Evolutionary conservation across 164 flowering plant genomes (phyloP).

Genomic region (Liquidambar formosana): DNA sequence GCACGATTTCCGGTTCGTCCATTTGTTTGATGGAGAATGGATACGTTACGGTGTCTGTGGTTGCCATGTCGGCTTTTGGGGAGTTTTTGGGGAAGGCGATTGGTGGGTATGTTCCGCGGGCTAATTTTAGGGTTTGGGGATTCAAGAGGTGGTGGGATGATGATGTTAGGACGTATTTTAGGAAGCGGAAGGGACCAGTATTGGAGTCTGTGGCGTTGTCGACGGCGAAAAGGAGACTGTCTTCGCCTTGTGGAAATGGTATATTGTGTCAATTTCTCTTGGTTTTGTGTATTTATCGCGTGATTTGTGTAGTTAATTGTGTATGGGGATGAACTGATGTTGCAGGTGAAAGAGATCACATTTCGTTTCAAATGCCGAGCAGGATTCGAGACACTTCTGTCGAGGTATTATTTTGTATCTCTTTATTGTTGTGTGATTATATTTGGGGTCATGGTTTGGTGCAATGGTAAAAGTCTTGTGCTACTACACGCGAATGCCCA

Average conservation of each 20-base stretch:
- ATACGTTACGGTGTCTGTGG: conserved; percentile 29
- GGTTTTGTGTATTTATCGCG: not conserved
- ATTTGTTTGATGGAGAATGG: conserved; percentile 18
- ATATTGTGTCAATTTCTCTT: not conserved
- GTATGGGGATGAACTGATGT: not conserved
- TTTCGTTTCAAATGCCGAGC: too few species aligned
- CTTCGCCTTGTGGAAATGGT: conserved; percentile 22
- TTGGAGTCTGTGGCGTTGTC: conserved; percentile 3
- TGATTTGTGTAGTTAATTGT: not conserved
- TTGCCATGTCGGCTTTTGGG: conserved; percentile 2
- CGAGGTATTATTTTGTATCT: too few species aligned
- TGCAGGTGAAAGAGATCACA: not conserved
- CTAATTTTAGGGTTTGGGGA: conserved; percentile 11
- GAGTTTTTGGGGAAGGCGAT: too few species aligned
- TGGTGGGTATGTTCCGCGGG: conserved; percentile 11
- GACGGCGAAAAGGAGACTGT: conserved; percentile 26
- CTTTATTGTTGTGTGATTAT: too few species aligned
- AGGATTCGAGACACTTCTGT: too few species aligned
- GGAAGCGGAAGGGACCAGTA: conserved; percentile 42
- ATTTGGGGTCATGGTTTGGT: too few species aligned
- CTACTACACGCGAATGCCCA: too few species aligned
- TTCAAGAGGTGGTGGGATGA: conserved; percentile 13
- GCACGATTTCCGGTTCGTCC: conserved; percentile 48
- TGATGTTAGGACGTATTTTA: conserved; percentile 22
- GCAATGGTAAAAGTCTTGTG: too few species aligned